Evolutionary conservation across 2,329 filamentous ascomycete genomes (phyloP).

Genomic region (Lasiodiplodia sp.): DNA sequence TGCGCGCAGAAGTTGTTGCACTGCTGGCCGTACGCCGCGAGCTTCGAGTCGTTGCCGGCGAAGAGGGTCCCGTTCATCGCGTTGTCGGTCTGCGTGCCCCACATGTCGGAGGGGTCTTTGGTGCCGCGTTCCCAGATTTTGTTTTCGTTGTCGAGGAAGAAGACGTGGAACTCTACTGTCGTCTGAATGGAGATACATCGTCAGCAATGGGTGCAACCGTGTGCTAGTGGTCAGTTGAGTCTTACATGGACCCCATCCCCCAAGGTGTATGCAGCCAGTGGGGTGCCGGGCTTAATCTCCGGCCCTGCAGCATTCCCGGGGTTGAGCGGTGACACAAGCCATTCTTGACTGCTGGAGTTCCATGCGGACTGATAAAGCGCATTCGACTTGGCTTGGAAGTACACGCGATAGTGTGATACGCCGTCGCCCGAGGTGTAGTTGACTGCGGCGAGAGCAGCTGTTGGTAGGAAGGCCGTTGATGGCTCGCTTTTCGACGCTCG

Average conservation of each 20-base stretch:
- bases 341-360: constrained; percentile 11
- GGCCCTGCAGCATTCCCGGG: neutral
- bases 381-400: constrained; percentile 7
- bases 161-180: constrained; percentile 3
- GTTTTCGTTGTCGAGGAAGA: constrained; percentile 10
- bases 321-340: neutral
- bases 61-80: constrained; percentile 11
- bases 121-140: constrained; percentile 4
- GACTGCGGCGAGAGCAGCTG: neutral
- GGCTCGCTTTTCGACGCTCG: neutral
- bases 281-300: constrained; percentile 4
- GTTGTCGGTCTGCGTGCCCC: neutral
- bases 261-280: neutral
- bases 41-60: neutral
- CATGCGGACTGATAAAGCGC: constrained; percentile 7
- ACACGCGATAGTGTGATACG: neutral
- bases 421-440: neutral
- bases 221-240: neutral
- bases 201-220: neutral
- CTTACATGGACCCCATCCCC: constrained; percentile 1
- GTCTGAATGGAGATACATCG: neutral
- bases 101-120: constrained; percentile 3
- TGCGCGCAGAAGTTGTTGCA: constrained; percentile 9
- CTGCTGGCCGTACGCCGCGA: constrained; percentile 1
- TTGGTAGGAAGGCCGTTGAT: neutral